Evolutionary conservation across 805 yeast genomes (phyloP), one percentile per base, ranked within the genome.

Genomic region (Metschnikowia reukaufii): DNA sequence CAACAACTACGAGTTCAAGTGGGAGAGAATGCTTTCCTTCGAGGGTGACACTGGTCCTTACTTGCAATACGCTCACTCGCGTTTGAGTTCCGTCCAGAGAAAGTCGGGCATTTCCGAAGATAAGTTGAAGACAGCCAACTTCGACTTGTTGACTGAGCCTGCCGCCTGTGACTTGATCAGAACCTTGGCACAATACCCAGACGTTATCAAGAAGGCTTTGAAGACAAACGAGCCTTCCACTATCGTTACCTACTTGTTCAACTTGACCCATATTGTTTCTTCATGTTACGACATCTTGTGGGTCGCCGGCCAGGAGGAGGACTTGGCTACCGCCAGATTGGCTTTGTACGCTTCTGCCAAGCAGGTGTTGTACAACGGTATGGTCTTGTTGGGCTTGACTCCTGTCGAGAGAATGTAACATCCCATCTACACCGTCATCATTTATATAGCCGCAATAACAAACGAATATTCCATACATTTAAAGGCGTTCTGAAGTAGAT

Each of bases 31-130:
- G 97, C 79, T 87, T 37, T 89, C 98, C 3, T 91, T 94, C 57
- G 99, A 94, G 76, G 99, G 99, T 71, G 99, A 94, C 71, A 94
- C 99, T 47, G 99, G 99, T 66, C 98, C 99, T 50, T 94, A 94
- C 73, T 79, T 94, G 66, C 99, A 94, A 72, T 94, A 94, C 64
- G 98, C 99, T 36, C 99, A 94, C 72, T 90, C 98, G 17, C 88
- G 99, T 71, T 82, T 94, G 65, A 82, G 95, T 72, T 90, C 97
- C 6, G 90, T 94, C 59, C 91, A 88, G 72, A 86, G 98, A 75
- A 88, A 88, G 59, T 81, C 96, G 17, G 72, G 69, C 23, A 62
- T 65, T 55, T 47, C 67, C 50, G 66, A 69, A 17, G 74, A 70
- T 21, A 68, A 75, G 44, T 67, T 76, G 61, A 49, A 60, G 35